Evolutionary conservation across 228 moss, liverwort and hornwort genomes (phyloP).

Genomic region (Sphagnum magellanicum): DNA sequence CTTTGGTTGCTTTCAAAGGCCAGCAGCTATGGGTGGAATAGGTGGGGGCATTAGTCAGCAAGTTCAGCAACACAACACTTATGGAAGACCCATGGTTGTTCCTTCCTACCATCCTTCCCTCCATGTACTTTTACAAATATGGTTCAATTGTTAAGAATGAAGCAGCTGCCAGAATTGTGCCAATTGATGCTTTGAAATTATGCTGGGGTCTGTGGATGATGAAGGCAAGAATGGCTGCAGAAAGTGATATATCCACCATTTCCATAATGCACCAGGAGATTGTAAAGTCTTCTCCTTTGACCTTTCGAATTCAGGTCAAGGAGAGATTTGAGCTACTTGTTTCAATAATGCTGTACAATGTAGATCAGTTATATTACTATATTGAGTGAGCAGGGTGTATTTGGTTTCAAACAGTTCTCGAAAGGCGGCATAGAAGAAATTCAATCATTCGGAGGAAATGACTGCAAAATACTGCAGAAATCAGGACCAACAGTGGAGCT

Average conservation of each 20-base stretch:
- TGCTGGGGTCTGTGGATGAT: slow-evolving; percentile 98
- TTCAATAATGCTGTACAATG: slow-evolving; percentile 53
- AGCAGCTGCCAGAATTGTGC: slow-evolving; percentile 83
- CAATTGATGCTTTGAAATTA: slow-evolving; percentile 81
- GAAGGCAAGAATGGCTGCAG: slow-evolving; percentile 78
- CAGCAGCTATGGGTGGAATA: background rate
- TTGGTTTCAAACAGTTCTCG: slow-evolving; percentile 75
- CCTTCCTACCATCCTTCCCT: slow-evolving; percentile 49
- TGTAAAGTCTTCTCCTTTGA: slow-evolving; percentile 91
- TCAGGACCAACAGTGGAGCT: slow-evolving; percentile 73
- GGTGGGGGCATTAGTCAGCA: slow-evolving; percentile 43
- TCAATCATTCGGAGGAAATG: slow-evolving; percentile 80
- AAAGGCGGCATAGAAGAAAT: slow-evolving; percentile 80
- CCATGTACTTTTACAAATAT: slow-evolving; percentile 28
- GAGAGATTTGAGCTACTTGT: slow-evolving; percentile 94
- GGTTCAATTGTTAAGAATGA: slow-evolving; percentile 62
- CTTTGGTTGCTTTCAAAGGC: slow-evolving; percentile 12
- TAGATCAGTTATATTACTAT: slow-evolving; percentile 76
- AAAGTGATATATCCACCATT: slow-evolving; percentile 60
- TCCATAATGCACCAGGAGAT: slow-evolving; percentile 84
- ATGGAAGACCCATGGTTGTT: slow-evolving; percentile 23
- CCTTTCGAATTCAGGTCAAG: slow-evolving; percentile 79
- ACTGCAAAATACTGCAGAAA: slow-evolving; percentile 83
- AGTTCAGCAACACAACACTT: slow-evolving; percentile 35
- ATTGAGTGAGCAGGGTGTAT: slow-evolving; percentile 83